Conservation (phyloP, 805 yeast genomes). For the Metschnikowia aberdeeniae region DNA sequence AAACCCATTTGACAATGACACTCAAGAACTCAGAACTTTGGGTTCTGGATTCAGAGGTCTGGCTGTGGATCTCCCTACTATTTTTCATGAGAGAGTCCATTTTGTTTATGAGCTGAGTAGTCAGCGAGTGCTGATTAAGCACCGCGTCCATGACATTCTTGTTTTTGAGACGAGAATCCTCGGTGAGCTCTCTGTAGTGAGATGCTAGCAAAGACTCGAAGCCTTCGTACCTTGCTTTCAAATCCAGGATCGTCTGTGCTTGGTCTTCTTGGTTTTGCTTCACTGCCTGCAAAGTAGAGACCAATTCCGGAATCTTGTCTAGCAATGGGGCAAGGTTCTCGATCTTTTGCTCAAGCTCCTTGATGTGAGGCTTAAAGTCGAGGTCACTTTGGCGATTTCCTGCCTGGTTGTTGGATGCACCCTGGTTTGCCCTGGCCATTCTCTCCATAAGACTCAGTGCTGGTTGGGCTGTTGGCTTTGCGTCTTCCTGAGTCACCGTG, state of each 20-base stretch:
- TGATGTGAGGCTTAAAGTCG: neutral
- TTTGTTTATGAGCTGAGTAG: slow-evolving; percentile 31
- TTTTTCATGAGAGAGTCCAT: slow-evolving; percentile 39
- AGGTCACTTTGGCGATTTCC: neutral
- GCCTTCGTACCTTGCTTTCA: slow-evolving; percentile 19
- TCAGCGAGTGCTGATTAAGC: slow-evolving; percentile 35
- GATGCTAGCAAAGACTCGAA: slow-evolving; percentile 26
- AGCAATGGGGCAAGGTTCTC: neutral
- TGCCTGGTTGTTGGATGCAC: neutral
- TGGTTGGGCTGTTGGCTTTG: neutral
- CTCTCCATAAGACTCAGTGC: slow-evolving; percentile 28
- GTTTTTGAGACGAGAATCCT: slow-evolving; percentile 28
- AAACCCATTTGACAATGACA: slow-evolving; percentile 33
- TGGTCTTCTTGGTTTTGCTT: slow-evolving; percentile 19
- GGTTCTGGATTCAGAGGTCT: slow-evolving; percentile 11
- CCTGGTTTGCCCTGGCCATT: slow-evolving; percentile 12
- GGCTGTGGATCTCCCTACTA: slow-evolving; percentile 35
- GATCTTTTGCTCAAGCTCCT: slow-evolving; percentile 2
- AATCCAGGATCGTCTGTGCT: slow-evolving; percentile 14
- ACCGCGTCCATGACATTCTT: slow-evolving; percentile 40
- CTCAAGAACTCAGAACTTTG: slow-evolving; percentile 20
- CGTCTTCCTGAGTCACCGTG: slow-evolving; percentile 10
- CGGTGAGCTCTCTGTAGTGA: slow-evolving; percentile 32
- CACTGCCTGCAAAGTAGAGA: neutral
- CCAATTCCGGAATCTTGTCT: neutral